These are phyloP conservation scores for Podospora sp. DNA, from an alignment of 495 filamentous ascomycete genomes.

Conservation along the genomic window DNA sequence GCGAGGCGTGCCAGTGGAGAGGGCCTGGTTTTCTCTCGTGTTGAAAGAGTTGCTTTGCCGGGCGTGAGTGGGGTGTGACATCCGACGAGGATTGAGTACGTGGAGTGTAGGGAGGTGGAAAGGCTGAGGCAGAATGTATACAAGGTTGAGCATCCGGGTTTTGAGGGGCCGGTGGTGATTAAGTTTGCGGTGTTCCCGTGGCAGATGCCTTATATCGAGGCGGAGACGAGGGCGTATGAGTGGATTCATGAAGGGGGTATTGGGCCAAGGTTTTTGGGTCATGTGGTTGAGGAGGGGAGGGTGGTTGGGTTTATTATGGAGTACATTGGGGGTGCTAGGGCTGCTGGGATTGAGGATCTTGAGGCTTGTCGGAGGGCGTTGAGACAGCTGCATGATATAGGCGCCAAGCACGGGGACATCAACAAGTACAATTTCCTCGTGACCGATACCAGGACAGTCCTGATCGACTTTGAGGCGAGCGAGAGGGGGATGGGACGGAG, in stretches of 20 bases:
- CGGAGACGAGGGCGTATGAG: conserved; percentile 47
- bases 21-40: conserved; percentile 19
- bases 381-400: conserved; percentile 40
- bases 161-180: conserved; percentile 35
- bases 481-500: not conserved
- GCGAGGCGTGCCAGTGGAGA: conserved; percentile 14
- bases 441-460: conserved; percentile 26
- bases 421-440: conserved; percentile 53
- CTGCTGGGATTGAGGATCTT: conserved; percentile 40
- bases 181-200: conserved; percentile 49
- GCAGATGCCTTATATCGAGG: conserved; percentile 44
- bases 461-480: conserved; percentile 45
- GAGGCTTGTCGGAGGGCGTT: conserved; percentile 34
- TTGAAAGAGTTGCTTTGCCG: conserved; percentile 8
- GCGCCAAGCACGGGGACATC: conserved; percentile 47
- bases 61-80: conserved; percentile 32
- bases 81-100: conserved; percentile 24
- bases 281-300: conserved; percentile 47
- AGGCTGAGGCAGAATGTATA: conserved; percentile 23
- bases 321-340: conserved; percentile 33
- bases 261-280: conserved; percentile 47
- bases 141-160: conserved; percentile 24
- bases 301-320: conserved; percentile 53
- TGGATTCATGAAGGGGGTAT: conserved; percentile 43
- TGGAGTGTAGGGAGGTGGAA: conserved; percentile 22